Evolutionary conservation across 1,284 basidiomycete species (phyloP), one percentile per base, ranked within the genome.

Genomic region (Boletus mariae): DNA sequence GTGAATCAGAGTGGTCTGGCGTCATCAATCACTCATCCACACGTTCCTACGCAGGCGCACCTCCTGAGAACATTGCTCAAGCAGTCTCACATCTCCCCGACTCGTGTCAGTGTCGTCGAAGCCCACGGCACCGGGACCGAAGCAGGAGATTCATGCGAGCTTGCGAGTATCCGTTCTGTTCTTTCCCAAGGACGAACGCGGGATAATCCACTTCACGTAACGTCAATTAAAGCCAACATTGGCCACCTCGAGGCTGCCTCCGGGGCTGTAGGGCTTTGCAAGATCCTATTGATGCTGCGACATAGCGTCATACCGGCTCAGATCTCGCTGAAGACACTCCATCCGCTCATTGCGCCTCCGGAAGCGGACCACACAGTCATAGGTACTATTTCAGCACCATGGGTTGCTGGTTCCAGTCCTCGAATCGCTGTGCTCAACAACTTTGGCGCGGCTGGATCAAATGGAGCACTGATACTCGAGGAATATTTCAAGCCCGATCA

Each of bases 241-340:
- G 87, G 87, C 0, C 87, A 90, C 61, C 70, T 85, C 4, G 87
- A 88, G 62, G 85, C 87, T 1, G 87, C 87, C 8, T 87, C 85
- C 20, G 87, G 87, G 1, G 80, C 82, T 6, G 83, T 83, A 9
- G 80, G 84, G 17, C 75, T 90, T 4, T 85, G 82, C 15, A 90
- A 90, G 59, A 70, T 88, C 37, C 65, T 90, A 28, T 68, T 89
- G 43, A 89, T 89, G 87, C 60, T 90, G 41, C 74, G 71, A 29
- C 73, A 84, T 44, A 66, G 69, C 10, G 59, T 62, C 3, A 84
- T 90, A 46, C 86, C 86, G 3, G 72, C 71, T 34, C 80, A 82
- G 55, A 80, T 87, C 34, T 85, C 83, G 1, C 64, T 87, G 32
- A 68, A 73, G 55, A 72, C 66, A 1, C 71, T 86, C 12, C 87